These are phyloP conservation scores for Boletus eberwhitei DNA, from an alignment of 768 basidiomycete species.

Conservation along the genomic window DNA sequence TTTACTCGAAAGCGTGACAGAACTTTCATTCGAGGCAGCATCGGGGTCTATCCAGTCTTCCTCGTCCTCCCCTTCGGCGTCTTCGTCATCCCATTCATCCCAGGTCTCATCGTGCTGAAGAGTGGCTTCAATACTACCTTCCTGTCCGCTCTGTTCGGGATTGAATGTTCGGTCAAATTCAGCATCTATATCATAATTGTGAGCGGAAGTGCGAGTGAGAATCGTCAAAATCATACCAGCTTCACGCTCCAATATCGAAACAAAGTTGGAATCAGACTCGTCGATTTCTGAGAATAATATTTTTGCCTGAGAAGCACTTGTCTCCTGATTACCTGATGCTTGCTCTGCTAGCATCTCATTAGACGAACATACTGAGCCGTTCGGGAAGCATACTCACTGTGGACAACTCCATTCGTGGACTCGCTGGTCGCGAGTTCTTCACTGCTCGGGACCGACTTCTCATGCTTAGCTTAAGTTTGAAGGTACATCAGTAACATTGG, in stretches of 20 bases:
- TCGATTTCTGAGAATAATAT: conserved; percentile 17
- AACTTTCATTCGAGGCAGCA: conserved; percentile 49
- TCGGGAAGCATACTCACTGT: conserved; percentile 9
- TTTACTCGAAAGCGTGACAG: conserved; percentile 53
- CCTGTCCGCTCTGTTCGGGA: conserved; percentile 14
- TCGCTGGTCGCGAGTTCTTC: conserved; percentile 2
- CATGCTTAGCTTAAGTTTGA: conserved; percentile 9
- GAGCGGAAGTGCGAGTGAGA: not conserved
- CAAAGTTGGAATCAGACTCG: conserved; percentile 29
- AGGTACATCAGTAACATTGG: not conserved
- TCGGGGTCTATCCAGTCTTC: conserved; percentile 47
- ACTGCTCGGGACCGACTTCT: not conserved
- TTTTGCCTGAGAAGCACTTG: conserved; percentile 4
- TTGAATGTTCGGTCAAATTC: conserved; percentile 27
- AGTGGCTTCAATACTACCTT: conserved; percentile 15
- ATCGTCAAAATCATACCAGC: conserved; percentile 23
- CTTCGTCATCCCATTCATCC: conserved; percentile 34
- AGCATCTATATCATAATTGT: conserved; percentile 17
- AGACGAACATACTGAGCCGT: not conserved
- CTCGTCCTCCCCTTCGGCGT: conserved; percentile 46
- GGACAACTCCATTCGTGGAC: not conserved
- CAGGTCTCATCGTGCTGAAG: conserved; percentile 19
- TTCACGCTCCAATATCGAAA: conserved; percentile 26
- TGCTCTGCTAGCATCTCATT: conserved; percentile 5
- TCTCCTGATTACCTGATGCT: conserved; percentile 11